Evolutionary conservation across 768 basidiomycete species (phyloP).

Genomic region (Sarcodon aspratus): DNA sequence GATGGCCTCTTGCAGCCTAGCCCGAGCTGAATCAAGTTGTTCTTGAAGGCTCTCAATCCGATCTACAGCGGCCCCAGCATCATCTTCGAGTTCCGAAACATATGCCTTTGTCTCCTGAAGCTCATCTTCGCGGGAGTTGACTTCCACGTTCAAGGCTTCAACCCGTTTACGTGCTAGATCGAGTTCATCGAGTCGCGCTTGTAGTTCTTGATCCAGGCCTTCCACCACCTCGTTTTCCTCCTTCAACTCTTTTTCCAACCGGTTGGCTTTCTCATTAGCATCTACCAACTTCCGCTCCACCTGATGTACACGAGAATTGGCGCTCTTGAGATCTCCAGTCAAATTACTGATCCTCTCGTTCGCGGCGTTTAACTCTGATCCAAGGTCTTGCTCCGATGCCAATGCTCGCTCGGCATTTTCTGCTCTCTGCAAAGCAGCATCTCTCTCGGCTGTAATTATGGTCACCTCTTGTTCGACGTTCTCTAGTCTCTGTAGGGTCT

Average conservation of each 20-base stretch:
- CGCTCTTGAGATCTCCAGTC: slow-evolving; percentile 46
- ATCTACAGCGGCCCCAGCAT: slow-evolving; percentile 37
- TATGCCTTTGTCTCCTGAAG: slow-evolving; percentile 34
- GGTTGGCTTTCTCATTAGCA: slow-evolving; percentile 39
- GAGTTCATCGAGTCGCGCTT: slow-evolving; percentile 16
- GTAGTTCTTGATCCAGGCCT: slow-evolving; percentile 27
- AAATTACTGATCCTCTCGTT: slow-evolving; percentile 47
- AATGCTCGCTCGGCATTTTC: slow-evolving; percentile 54
- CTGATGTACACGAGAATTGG: slow-evolving; percentile 45
- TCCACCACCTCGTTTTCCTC: slow-evolving; percentile 35
- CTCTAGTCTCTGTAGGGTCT: slow-evolving; percentile 26
- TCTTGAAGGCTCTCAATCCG: slow-evolving; percentile 46
- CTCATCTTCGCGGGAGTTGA: slow-evolving; percentile 22
- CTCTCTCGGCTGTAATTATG: slow-evolving; percentile 37
- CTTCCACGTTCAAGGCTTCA: slow-evolving; percentile 21
- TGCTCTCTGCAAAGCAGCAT: slow-evolving; percentile 46
- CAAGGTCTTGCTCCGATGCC: slow-evolving; percentile 56
- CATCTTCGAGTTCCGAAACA: slow-evolving; percentile 48
- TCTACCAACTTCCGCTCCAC: slow-evolving; percentile 50
- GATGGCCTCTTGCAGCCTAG: slow-evolving; percentile 31
- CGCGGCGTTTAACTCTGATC: slow-evolving; percentile 53
- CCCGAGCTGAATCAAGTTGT: slow-evolving; percentile 36
- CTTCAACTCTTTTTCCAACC: slow-evolving; percentile 44
- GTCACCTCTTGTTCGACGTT: slow-evolving; percentile 35
- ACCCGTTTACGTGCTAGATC: slow-evolving; percentile 5